Evolutionary conservation across 2,329 filamentous ascomycete species (phyloP).

Genomic region (Talaromyces sp.): DNA sequence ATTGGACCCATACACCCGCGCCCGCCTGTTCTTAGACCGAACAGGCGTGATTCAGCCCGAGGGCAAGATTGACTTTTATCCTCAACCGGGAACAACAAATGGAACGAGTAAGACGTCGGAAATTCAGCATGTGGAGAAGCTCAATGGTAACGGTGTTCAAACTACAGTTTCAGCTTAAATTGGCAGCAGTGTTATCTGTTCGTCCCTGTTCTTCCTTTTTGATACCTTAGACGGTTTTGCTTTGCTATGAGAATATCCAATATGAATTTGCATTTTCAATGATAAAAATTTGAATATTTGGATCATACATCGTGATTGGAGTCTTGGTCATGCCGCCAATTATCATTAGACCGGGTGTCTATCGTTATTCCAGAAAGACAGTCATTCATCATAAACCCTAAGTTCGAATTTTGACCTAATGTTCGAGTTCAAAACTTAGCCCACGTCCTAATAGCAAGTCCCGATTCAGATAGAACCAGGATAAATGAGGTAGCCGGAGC

Average conservation of each 20-base stretch:
- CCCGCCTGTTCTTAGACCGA: slow-evolving; percentile 78
- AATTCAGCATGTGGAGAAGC: background rate
- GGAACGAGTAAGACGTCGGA: slow-evolving; percentile 7
- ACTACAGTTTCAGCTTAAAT: background rate
- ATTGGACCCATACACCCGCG: slow-evolving; percentile 82
- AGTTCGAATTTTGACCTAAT: too few species aligned
- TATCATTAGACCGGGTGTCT: too few species aligned
- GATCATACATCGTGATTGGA: background rate
- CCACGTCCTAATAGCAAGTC: too few species aligned
- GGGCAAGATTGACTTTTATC: slow-evolving; percentile 73
- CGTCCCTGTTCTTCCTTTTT: background rate
- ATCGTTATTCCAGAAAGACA: too few species aligned
- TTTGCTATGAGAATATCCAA: slow-evolving; percentile 6
- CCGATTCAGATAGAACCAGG: too few species aligned
- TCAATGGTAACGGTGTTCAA: slow-evolving; percentile 1
- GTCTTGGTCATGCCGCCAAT: too few species aligned
- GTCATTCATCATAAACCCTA: too few species aligned
- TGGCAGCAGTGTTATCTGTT: background rate
- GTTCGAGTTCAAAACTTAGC: too few species aligned
- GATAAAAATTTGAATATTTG: background rate
- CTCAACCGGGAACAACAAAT: slow-evolving; percentile 23
- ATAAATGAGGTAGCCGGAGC: too few species aligned
- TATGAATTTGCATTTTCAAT: background rate
- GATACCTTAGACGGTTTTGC: slow-evolving; percentile 4
- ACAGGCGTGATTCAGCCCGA: slow-evolving; percentile 68